These are phyloP conservation scores for Hymenoscyphus albidus DNA, from an alignment of 2,329 filamentous ascomycete species.

Conservation along the genomic window DNA sequence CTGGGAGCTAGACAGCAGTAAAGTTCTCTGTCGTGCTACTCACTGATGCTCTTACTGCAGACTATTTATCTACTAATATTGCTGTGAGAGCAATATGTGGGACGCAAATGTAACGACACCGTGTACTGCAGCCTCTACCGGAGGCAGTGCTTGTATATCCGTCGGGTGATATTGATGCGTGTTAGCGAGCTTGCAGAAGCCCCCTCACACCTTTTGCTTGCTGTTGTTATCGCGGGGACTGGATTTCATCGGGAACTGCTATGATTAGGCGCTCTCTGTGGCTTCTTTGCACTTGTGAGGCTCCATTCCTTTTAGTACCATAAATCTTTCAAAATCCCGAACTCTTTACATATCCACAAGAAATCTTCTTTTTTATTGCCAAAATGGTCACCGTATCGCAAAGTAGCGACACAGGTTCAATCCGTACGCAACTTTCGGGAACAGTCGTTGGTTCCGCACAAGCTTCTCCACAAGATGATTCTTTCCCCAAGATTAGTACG, in stretches of 20 bases:
- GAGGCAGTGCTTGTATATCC: not conserved
- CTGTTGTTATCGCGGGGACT: too few relatives aligned
- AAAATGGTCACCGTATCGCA: not conserved
- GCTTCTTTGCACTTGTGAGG: not conserved
- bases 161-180: not conserved
- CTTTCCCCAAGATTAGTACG: too few relatives aligned
- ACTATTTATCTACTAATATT: not conserved
- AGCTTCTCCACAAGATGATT: not conserved
- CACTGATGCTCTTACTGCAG: not conserved
- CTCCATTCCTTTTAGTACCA: not conserved
- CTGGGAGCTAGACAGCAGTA: too few relatives aligned
- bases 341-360: too few relatives aligned
- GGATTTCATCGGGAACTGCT: not conserved
- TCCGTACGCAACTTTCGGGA: not conserved
- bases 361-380: too few relatives aligned
- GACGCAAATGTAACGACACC: not conserved
- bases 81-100: not conserved
- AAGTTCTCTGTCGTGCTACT: not conserved
- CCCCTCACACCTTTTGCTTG: not conserved
- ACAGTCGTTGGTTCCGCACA: not conserved
- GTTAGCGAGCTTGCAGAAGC: not conserved
- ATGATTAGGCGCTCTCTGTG: not conserved
- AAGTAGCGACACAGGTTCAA: not conserved
- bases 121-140: not conserved
- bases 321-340: not conserved